Evolutionary conservation across 1,284 basidiomycete species (phyloP), one percentile per base, ranked within the genome.

Genomic region (Tylopilus sp.): DNA sequence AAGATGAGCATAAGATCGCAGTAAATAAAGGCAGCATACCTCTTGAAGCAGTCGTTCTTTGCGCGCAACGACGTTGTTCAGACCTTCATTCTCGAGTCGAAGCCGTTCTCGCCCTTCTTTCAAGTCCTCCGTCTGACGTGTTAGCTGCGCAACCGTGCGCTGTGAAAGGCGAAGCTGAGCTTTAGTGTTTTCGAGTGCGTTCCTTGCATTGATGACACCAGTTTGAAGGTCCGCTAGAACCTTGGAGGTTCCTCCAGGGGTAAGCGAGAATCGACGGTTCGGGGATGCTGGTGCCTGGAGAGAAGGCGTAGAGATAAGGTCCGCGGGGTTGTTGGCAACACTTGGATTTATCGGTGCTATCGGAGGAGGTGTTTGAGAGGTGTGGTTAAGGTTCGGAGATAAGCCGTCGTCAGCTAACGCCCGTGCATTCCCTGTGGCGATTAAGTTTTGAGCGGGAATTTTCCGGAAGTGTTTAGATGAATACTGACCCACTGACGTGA

Each of bases 41-140:
- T 94, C 91, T 66, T 89, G 84, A 52, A 91, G 69, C 49, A 92
- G 64, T 51, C 91, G 76, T 67, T 94, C 91, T 65, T 94, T 94
- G 50, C 91, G 76, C 24, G 87, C 80, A 10, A 94, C 83, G 15
- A 92, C 89, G 57, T 89, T 88, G 59, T 89, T 90, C 53, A 91
- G 66, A 2, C 83, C 83, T 65, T 94, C 91, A 62, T 91, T 92
- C 69, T 94, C 91, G 45, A 90, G 65, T 48, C 88, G 70, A 49
- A 92, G 68, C 41, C 91, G 74, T 63, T 91, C 88, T 55, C 91
- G 77, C 1, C 82, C 83, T 60, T 91, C 89, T 60, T 91, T 91
- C 65, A 92, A 69, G 67, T 94, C 91, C 63, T 94, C 91, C 38
- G 82, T 83, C 67, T 88, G 84, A 39, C 89, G 73, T 33, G 90